Evolutionary conservation across 495 filamentous ascomycete genomes (phyloP).

Genomic region (Aspergillus sclerotiicarbonarius): DNA sequence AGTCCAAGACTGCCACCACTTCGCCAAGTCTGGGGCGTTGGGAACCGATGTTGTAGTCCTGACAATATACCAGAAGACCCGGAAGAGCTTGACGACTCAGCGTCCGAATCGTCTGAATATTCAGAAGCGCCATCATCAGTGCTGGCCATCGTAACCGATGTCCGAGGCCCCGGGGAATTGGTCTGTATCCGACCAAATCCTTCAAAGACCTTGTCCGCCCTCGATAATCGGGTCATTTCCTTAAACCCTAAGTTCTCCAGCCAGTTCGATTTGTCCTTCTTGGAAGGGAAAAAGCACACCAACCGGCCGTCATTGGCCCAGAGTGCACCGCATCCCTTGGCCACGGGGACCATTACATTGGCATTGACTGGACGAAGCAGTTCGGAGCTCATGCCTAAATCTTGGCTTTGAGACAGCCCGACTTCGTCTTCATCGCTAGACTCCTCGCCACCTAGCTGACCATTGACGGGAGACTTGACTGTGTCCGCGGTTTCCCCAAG

Average conservation of each 20-base stretch:
- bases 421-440: slow-evolving; percentile 89
- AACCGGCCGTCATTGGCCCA: slow-evolving; percentile 78
- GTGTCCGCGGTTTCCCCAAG: slow-evolving; percentile 46
- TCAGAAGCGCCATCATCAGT: slow-evolving; percentile 52
- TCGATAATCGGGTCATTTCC: slow-evolving; percentile 57
- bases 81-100: slow-evolving; percentile 68
- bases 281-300: slow-evolving; percentile 84
- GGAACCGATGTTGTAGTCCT: slow-evolving; percentile 47
- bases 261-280: slow-evolving; percentile 68
- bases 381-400: slow-evolving; percentile 55
- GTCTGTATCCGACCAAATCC: slow-evolving; percentile 78
- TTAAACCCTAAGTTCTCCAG: slow-evolving; percentile 61
- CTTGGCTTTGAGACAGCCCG: slow-evolving; percentile 49
- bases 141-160: slow-evolving; percentile 44
- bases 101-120: slow-evolving; percentile 64
- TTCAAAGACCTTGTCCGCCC: slow-evolving; percentile 73
- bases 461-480: slow-evolving; percentile 51
- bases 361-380: slow-evolving; percentile 58
- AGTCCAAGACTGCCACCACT: slow-evolving; percentile 45
- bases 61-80: slow-evolving; percentile 60
- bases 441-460: slow-evolving; percentile 61
- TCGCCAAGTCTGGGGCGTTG: slow-evolving; percentile 54
- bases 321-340: slow-evolving; percentile 69
- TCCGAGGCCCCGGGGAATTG: slow-evolving; percentile 51
- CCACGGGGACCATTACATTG: slow-evolving; percentile 73